phyloP scores from a whole-genome alignment of 139 green algal species.

The Chlamydomonas sp. region DNA sequence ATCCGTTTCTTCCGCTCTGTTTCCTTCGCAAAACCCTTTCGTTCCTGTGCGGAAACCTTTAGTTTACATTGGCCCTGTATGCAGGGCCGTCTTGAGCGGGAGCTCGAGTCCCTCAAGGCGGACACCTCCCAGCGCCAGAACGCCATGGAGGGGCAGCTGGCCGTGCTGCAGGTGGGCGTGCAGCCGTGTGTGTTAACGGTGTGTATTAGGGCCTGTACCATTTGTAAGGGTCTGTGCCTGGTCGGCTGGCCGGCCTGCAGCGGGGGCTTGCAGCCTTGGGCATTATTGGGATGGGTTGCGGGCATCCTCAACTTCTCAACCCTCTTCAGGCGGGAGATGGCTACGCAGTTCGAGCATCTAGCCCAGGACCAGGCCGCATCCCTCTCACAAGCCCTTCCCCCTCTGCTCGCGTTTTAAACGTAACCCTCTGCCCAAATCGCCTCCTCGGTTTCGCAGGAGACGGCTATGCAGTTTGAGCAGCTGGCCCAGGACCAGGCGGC shows the following conservation, averaged over 20 bases:
- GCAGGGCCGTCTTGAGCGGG: neutral
- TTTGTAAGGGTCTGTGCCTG: no score
- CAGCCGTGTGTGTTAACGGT: no score
- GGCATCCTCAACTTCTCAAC: no score
- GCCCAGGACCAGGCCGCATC: neutral
- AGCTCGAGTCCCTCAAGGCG: no score
- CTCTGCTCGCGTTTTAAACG: no score
- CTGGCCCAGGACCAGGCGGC: constrained; percentile 2
- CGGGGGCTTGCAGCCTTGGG: no score
- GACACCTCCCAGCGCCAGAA: neutral
- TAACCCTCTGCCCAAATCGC: neutral
- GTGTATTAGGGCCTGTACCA: no score
- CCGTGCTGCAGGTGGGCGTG: no score
- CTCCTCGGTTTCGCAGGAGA: neutral
- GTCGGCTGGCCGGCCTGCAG: no score
- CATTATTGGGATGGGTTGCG: no score
- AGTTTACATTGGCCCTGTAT: neutral
- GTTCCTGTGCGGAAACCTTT: neutral
- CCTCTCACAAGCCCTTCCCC: no score
- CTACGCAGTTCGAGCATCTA: constrained; percentile 18
- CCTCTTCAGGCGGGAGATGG: neutral
- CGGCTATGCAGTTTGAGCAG: constrained; percentile 15
- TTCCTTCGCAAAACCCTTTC: neutral
- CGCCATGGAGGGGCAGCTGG: neutral
- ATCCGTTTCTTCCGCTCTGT: neutral